Evolutionary conservation across 148 eudicot genomes (phyloP).

Genomic region (Oxyria digyna): DNA sequence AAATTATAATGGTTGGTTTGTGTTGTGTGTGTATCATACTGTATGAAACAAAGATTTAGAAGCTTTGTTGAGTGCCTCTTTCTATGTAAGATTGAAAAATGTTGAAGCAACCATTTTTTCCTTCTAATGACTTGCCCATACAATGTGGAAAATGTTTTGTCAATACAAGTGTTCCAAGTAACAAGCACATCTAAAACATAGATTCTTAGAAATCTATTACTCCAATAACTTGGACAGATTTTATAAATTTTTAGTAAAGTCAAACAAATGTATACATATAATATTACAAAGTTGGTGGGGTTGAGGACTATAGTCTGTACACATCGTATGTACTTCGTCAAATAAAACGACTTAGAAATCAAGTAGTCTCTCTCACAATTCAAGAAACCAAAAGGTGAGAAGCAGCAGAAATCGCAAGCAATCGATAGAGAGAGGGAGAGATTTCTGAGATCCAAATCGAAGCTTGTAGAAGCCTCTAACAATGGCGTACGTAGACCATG

Average conservation of each 20-base stretch:
- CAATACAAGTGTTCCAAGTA: no score
- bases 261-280: background rate
- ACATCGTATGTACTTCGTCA: constrained; percentile 1
- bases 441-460: background rate
- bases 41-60: background rate
- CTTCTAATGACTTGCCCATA: no score
- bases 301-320: background rate
- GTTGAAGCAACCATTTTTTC: background rate
- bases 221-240: no score
- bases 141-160: no score
- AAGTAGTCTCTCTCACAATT: background rate
- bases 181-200: no score
- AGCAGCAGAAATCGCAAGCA: background rate
- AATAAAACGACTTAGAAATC: background rate
- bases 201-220: no score
- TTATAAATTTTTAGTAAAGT: no score
- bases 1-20: no score
- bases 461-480: background rate
- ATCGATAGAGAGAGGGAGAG: background rate
- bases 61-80: constrained; percentile 2
- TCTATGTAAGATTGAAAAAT: background rate
- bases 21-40: background rate
- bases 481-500: constrained; percentile 98
- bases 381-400: background rate
- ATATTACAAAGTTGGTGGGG: background rate